Evolutionary conservation across 2,329 filamentous ascomycete species (phyloP).

Genomic region (Neonectria sp.): DNA sequence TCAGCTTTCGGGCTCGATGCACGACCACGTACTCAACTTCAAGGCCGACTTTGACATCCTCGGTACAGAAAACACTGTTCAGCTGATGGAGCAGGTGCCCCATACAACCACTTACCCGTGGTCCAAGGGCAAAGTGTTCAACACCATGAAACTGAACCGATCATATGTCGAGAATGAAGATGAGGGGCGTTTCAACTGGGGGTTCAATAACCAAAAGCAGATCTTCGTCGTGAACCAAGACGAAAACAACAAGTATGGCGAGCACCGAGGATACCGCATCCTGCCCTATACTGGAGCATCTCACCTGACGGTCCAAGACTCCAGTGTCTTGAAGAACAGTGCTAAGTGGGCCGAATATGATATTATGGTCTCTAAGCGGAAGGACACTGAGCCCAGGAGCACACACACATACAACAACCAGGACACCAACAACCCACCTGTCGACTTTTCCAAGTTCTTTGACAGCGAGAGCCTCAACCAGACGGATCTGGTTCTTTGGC

Average conservation of each 20-base stretch:
- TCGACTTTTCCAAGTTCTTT: slow-evolving; percentile 64
- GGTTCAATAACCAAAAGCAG: slow-evolving; percentile 59
- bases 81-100: slow-evolving; percentile 52
- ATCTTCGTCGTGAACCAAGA: slow-evolving; percentile 63
- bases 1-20: slow-evolving; percentile 56
- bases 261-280: slow-evolving; percentile 63
- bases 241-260: slow-evolving; percentile 62
- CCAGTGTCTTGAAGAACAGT: slow-evolving; percentile 58
- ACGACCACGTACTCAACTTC: slow-evolving; percentile 58
- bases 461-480: slow-evolving; percentile 56
- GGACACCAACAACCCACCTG: slow-evolving; percentile 57
- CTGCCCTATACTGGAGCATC: slow-evolving; percentile 52
- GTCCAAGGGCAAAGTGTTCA: slow-evolving; percentile 30
- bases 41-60: slow-evolving; percentile 59
- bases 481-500: slow-evolving; percentile 59
- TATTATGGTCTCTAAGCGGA: slow-evolving; percentile 36
- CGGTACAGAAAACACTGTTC: slow-evolving; percentile 55
- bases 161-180: slow-evolving; percentile 59
- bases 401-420: slow-evolving; percentile 57
- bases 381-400: slow-evolving; percentile 56
- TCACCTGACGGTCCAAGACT: slow-evolving; percentile 62
- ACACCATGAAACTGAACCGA: slow-evolving; percentile 28
- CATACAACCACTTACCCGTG: slow-evolving; percentile 51
- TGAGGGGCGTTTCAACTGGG: slow-evolving; percentile 55
- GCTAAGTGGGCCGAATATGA: slow-evolving; percentile 63